These are phyloP conservation scores for Pseudogymnoascus sp. DNA, from an alignment of 2,329 filamentous ascomycete species.

Conservation along the genomic window DNA sequence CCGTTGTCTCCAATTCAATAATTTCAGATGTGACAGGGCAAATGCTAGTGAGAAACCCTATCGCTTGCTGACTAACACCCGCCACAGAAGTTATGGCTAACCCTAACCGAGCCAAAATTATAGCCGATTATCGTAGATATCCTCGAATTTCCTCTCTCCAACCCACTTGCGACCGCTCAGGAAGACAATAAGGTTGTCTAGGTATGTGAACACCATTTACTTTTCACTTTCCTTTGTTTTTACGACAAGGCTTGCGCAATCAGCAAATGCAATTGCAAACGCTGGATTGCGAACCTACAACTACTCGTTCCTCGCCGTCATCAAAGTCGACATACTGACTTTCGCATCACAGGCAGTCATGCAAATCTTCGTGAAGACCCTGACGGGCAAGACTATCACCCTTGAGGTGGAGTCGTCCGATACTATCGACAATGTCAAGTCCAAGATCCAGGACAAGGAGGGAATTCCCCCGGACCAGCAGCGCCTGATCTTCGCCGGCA, in stretches of 20 bases:
- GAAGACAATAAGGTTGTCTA: constrained; percentile 28
- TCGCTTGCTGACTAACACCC: constrained; percentile 1
- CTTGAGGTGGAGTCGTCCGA: constrained; percentile 99
- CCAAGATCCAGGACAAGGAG: constrained; percentile 98
- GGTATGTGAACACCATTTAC: constrained; percentile 16
- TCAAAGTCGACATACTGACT: neutral
- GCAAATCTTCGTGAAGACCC: constrained; percentile 71
- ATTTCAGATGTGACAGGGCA: constrained; percentile 3
- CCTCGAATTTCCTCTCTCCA: constrained; percentile 9
- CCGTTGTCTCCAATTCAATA: neutral
- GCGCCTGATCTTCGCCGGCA: constrained; percentile 98
- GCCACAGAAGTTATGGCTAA: neutral
- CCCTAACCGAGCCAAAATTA: constrained; percentile 6
- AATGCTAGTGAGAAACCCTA: constrained; percentile 8
- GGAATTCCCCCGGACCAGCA: constrained; percentile 98
- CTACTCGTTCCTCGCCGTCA: neutral
- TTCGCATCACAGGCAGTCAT: constrained; percentile 44
- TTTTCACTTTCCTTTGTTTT: neutral
- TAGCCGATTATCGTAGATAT: neutral
- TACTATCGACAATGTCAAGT: constrained; percentile 99
- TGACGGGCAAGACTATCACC: constrained; percentile 99
- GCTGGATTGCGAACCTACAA: neutral
- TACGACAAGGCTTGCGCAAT: neutral
- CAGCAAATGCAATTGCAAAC: neutral
- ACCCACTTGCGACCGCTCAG: constrained; percentile 21